Evolutionary conservation across 768 basidiomycete genomes (phyloP).

Genomic region (Cantharellus anzutake): DNA sequence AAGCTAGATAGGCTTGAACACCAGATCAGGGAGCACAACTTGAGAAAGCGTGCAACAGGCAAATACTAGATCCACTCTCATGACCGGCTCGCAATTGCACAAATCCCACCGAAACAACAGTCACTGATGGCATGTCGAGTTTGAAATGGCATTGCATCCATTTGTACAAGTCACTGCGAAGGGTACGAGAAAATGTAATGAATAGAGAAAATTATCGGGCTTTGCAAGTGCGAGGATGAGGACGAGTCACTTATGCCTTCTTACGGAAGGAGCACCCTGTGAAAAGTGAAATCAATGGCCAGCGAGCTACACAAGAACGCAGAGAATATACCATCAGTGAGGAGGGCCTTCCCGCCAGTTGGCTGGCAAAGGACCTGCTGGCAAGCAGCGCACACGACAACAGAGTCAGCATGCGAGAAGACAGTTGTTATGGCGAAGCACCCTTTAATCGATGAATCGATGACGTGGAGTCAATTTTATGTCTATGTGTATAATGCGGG

Average conservation of each 20-base stretch:
- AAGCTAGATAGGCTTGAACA: neutral
- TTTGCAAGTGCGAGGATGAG: neutral
- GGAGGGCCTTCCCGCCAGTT: slow-evolving; percentile 90
- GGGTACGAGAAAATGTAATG: neutral
- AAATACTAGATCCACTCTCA: neutral
- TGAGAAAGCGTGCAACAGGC: neutral
- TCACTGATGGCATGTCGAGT: too few relatives aligned
- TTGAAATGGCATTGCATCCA: neutral
- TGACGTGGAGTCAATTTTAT: neutral
- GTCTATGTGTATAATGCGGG: slow-evolving; percentile 3
- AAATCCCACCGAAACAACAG: too few relatives aligned
- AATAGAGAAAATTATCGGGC: neutral
- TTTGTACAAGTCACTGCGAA: neutral
- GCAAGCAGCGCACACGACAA: slow-evolving; percentile 86
- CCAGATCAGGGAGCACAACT: slow-evolving; percentile 1
- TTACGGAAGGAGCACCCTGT: neutral
- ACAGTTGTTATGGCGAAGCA: slow-evolving; percentile 94
- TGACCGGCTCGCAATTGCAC: too few relatives aligned
- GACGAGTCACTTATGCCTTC: neutral
- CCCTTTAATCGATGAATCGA: slow-evolving; percentile 26
- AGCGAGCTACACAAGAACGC: neutral
- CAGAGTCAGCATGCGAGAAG: slow-evolving; percentile 98
- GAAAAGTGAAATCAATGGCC: neutral
- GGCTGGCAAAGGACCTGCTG: slow-evolving; percentile 92
- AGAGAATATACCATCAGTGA: slow-evolving; percentile 75